Evolutionary conservation across 2,329 filamentous ascomycete species (phyloP).

Genomic region (Penicillium sp.): DNA sequence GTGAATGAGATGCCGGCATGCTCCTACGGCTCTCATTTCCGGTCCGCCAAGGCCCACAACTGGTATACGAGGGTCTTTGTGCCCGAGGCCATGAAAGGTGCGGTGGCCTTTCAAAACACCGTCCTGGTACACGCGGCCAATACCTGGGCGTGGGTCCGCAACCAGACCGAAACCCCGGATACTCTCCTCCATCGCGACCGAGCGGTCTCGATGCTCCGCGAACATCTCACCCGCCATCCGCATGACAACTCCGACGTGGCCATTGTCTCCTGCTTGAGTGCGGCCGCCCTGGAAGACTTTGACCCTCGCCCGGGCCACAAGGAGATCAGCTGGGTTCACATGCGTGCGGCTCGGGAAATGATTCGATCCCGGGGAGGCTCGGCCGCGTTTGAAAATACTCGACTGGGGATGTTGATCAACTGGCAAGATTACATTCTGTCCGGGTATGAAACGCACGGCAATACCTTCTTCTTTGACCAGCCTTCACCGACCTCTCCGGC

Average conservation of each 20-base stretch:
- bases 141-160: constrained; percentile 34
- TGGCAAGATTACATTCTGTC: constrained; percentile 40
- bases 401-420: constrained; percentile 37
- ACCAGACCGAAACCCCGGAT: constrained; percentile 25
- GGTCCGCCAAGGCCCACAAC: constrained; percentile 31
- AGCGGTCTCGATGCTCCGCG: constrained; percentile 30
- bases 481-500: constrained; percentile 8
- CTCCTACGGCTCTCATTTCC: constrained; percentile 35
- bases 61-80: constrained; percentile 38
- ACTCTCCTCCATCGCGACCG: constrained; percentile 30
- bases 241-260: constrained; percentile 33
- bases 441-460: constrained; percentile 32
- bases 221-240: constrained; percentile 28
- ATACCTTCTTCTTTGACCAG: constrained; percentile 32
- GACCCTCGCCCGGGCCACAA: constrained; percentile 35
- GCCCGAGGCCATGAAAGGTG: constrained; percentile 37
- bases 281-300: constrained; percentile 37
- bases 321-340: constrained; percentile 36
- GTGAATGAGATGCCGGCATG: constrained; percentile 36
- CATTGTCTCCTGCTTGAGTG: constrained; percentile 36
- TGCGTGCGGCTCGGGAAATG: constrained; percentile 36
- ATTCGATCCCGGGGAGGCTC: constrained; percentile 35
- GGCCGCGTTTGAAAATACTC: constrained; percentile 31
- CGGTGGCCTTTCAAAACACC: constrained; percentile 34
- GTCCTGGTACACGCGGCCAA: constrained; percentile 37